phyloP scores from a whole-genome alignment of 805 yeast species.

The Isabelozyma rhagii region DNA sequence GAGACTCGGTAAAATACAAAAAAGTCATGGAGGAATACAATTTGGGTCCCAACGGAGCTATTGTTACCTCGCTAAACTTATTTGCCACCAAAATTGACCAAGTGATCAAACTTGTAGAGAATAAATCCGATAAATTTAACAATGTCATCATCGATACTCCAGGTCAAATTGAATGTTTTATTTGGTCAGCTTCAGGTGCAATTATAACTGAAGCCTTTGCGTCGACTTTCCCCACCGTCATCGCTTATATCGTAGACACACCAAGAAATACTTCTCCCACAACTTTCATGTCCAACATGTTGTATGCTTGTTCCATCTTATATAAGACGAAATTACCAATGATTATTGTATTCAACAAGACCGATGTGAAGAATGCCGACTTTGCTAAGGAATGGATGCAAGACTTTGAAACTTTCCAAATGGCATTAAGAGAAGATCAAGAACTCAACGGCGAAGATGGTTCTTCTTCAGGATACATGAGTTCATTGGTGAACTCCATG shows the following conservation, averaged over 20 bases:
- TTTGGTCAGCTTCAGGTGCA: slow-evolving; percentile 97
- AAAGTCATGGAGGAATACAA: slow-evolving; percentile 96
- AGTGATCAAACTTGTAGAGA: slow-evolving; percentile 81
- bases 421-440: slow-evolving; percentile 64
- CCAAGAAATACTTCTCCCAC: slow-evolving; percentile 94
- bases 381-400: slow-evolving; percentile 97
- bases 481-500: slow-evolving; percentile 90
- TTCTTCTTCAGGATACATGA: slow-evolving; percentile 84
- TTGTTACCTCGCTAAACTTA: slow-evolving; percentile 88
- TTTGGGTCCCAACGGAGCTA: slow-evolving; percentile 97
- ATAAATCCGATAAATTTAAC: slow-evolving; percentile 53
- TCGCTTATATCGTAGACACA: slow-evolving; percentile 95
- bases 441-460: slow-evolving; percentile 62
- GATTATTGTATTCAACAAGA: slow-evolving; percentile 94
- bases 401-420: slow-evolving; percentile 90
- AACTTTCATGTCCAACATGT: slow-evolving; percentile 97
- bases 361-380: slow-evolving; percentile 79
- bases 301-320: slow-evolving; percentile 94
- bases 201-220: slow-evolving; percentile 97
- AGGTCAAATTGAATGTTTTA: slow-evolving; percentile 97
- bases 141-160: slow-evolving; percentile 95
- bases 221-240: slow-evolving; percentile 89
- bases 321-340: slow-evolving; percentile 96
- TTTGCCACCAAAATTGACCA: slow-evolving; percentile 96
- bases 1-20: slow-evolving; percentile 93